Evolutionary conservation across 257 asterid genomes (phyloP).

Genomic region (Cordia subcordata): DNA sequence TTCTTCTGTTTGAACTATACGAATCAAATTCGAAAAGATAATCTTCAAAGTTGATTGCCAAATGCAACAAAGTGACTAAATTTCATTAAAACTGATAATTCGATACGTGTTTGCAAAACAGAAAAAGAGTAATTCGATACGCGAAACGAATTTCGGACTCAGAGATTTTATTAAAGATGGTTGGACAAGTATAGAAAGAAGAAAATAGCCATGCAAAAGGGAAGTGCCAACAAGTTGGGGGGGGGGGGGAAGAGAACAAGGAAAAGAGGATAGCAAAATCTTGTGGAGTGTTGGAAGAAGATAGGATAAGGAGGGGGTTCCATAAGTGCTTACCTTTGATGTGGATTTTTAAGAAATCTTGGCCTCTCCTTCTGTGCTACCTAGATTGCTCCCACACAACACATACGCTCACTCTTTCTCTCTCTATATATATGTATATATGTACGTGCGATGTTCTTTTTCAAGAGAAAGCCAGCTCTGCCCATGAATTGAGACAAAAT

Average conservation of each 20-base stretch:
- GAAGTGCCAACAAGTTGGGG: neutral
- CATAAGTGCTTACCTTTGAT: neutral
- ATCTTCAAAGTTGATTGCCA: neutral
- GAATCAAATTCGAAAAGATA: neutral
- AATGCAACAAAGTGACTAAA: neutral
- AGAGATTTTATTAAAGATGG: neutral
- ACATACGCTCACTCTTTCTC: constrained; percentile 1
- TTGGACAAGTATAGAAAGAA: neutral
- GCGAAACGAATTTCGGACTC: too few species aligned
- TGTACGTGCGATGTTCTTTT: constrained; percentile 34
- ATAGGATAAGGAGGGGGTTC: constrained; percentile 65
- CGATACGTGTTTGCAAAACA: neutral
- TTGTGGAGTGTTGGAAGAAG: constrained; percentile 29
- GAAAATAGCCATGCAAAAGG: neutral
- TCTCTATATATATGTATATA: constrained; percentile 2
- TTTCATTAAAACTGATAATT: neutral
- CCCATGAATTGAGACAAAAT: constrained; percentile 42
- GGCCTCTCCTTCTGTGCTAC: constrained; percentile 53
- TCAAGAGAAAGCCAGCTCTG: constrained; percentile 17
- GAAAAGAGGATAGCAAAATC: constrained; percentile 8
- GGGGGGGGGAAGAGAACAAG: neutral
- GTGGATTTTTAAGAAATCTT: constrained; percentile 53
- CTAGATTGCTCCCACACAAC: constrained; percentile 16
- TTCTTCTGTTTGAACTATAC: neutral
- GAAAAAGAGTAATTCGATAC: too few species aligned